Evolutionary conservation across 345 rosid species (phyloP).

Genomic region (Salix suchowensis): DNA sequence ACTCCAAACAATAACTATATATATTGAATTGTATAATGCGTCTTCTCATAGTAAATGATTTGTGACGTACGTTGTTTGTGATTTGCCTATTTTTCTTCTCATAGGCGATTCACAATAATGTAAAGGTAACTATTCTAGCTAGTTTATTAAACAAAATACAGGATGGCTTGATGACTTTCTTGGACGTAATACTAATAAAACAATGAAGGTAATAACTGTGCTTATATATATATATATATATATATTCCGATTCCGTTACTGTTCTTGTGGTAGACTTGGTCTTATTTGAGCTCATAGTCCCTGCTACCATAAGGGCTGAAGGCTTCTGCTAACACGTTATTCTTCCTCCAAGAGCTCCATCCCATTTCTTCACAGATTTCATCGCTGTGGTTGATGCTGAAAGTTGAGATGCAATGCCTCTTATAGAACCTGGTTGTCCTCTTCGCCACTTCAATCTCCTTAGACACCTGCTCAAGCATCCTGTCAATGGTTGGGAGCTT

Average conservation of each 20-base stretch:
- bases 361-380: conserved; percentile 84
- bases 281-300: conserved; percentile 36
- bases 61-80: no score
- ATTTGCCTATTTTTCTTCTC: no score
- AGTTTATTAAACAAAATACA: neutral
- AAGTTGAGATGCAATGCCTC: conserved; percentile 84
- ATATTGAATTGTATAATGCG: no score
- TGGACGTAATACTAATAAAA: no score
- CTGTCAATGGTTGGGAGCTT: conserved; percentile 62
- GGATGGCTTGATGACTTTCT: no score
- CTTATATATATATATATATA: neutral
- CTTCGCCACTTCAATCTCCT: conserved; percentile 58
- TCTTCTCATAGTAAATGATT: no score
- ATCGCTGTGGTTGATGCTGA: conserved; percentile 79
- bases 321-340: conserved; percentile 57
- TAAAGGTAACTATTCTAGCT: neutral
- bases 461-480: conserved; percentile 50
- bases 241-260: neutral
- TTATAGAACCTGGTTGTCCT: conserved; percentile 67
- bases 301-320: conserved; percentile 69
- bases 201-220: neutral
- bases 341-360: conserved; percentile 65
- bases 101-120: neutral
- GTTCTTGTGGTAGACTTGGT: neutral
- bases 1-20: no score